phyloP scores from a whole-genome alignment of 345 rosid genomes.

The Camelina sativa region DNA sequence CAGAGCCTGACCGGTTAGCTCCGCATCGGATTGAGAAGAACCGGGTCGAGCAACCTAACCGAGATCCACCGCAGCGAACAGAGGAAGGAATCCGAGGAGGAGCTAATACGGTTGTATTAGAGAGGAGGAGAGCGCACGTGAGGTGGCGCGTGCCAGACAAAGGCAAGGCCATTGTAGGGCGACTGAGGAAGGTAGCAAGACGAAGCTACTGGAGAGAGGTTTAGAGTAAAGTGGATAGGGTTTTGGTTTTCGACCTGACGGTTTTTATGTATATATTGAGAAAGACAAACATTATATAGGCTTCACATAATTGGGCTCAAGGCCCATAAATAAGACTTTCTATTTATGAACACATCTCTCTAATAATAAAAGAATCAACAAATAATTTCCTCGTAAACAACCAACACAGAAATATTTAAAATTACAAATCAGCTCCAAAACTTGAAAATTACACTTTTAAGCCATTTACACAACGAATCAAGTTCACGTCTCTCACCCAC shows the following conservation, averaged over 20 bases:
- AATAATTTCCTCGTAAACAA: conserved; percentile 12
- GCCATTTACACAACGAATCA: conserved; percentile 24
- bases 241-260: conserved; percentile 10
- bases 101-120: conserved; percentile 38
- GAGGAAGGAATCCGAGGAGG: conserved; percentile 53
- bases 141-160: conserved; percentile 55
- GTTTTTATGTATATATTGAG: background rate
- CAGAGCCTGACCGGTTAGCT: conserved; percentile 74
- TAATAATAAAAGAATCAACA: conserved; percentile 30
- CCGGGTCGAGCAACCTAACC: conserved; percentile 40
- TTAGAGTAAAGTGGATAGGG: conserved; percentile 41
- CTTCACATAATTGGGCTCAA: conserved; percentile 10
- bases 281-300: background rate
- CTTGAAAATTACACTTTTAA: background rate
- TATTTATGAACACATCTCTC: background rate
- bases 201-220: conserved; percentile 11
- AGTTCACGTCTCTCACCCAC: conserved; percentile 14
- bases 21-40: conserved; percentile 67
- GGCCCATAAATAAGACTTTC: conserved; percentile 4
- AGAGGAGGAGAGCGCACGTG: conserved; percentile 41
- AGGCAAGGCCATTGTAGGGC: conserved; percentile 62
- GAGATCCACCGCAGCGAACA: conserved; percentile 49
- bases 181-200: conserved; percentile 21
- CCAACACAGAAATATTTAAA: background rate
- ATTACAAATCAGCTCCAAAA: conserved; percentile 23